A percentile compares a stretch with the other conserved stretches of the same genome.
Conservation (phyloP, 176 grass and related monocot genomes). For the Zea luxurians region DNA sequence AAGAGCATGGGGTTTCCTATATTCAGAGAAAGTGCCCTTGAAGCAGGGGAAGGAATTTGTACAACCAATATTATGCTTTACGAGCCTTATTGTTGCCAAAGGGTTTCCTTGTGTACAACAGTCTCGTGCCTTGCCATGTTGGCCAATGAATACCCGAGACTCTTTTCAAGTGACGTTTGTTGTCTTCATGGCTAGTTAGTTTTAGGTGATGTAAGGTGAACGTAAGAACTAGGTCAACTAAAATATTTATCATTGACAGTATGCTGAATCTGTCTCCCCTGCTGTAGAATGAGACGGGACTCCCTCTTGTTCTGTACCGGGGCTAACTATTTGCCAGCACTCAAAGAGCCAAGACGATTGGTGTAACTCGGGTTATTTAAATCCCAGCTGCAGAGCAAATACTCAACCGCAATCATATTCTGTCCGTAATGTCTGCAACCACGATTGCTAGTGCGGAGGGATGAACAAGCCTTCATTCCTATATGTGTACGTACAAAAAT, state of each 20-base stretch:
- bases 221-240: not conserved
- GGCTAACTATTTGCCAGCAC: not conserved
- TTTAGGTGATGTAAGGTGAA: conserved; percentile 27
- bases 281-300: conserved; percentile 11
- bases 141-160: not conserved
- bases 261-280: conserved; percentile 1
- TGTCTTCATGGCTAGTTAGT: conserved; percentile 25
- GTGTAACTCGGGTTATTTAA: not conserved
- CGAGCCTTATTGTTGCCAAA: not conserved
- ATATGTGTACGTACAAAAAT: conserved; percentile 14
- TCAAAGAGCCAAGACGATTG: not conserved
- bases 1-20: conserved; percentile 96
- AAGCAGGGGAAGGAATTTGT: conserved; percentile 28
- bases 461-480: conserved; percentile 20
- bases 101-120: not conserved
- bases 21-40: conserved; percentile 99
- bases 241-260: conserved; percentile 19
- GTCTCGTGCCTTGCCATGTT: not conserved
- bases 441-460: not conserved
- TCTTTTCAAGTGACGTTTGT: not conserved
- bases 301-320: not conserved
- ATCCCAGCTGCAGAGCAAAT: not conserved
- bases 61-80: not conserved
- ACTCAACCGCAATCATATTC: not conserved
- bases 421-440: not conserved